phyloP scores from a whole-genome alignment of 192 early-diverging fungal species.

The Chytriomyces sp. region DNA sequence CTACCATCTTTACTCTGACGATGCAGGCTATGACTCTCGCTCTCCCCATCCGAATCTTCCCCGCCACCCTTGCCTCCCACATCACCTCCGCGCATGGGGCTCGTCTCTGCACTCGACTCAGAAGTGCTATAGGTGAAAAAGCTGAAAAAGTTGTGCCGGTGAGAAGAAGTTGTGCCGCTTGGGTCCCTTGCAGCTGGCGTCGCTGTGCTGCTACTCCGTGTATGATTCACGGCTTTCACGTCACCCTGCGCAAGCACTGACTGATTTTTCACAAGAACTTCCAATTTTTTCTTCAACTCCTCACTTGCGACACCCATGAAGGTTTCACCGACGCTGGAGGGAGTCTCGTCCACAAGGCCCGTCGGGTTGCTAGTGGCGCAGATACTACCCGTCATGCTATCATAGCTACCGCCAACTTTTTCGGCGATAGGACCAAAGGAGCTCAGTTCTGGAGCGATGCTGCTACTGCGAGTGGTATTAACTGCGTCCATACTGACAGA shows the following conservation, averaged over 20 bases:
- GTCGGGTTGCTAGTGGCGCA: not conserved
- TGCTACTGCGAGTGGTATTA: not conserved
- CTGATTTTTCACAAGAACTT: conserved; percentile 6
- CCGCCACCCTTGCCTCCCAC: too few relatives aligned
- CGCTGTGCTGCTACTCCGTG: not conserved
- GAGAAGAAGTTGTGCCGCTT: not conserved
- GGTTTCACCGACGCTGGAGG: not conserved
- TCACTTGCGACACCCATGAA: conserved; percentile 12
- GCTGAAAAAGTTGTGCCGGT: conserved; percentile 12
- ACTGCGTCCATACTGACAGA: conserved; percentile 27
- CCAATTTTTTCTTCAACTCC: conserved; percentile 21
- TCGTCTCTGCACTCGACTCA: not conserved
- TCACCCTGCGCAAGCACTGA: not conserved
- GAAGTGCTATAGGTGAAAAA: not conserved
- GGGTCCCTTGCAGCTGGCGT: not conserved
- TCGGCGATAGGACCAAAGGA: not conserved
- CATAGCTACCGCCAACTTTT: conserved; percentile 14
- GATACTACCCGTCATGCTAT: conserved; percentile 8
- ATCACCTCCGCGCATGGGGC: not conserved
- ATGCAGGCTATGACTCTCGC: not conserved
- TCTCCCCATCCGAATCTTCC: not conserved
- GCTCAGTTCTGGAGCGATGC: not conserved
- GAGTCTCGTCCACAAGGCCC: not conserved
- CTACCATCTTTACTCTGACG: too few relatives aligned
- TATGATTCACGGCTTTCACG: not conserved